Conservation (phyloP, 345 rosid genomes). For the Hibiscus trionum region DNA sequence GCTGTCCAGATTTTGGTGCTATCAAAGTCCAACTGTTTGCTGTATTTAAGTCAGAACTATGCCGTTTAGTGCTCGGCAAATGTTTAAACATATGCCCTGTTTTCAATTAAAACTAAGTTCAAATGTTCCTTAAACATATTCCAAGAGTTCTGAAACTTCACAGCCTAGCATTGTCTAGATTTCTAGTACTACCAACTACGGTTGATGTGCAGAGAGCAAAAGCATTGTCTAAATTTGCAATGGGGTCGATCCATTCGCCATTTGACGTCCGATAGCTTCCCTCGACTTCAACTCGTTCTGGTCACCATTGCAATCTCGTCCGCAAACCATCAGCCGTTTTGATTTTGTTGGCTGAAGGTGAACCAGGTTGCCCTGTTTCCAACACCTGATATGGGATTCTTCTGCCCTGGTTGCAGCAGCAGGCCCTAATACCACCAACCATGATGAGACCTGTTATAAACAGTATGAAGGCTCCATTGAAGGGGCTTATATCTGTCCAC, state of each 20-base stretch:
- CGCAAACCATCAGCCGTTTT: conserved; percentile 54
- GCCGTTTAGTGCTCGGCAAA: no score
- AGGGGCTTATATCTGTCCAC: conserved; percentile 29
- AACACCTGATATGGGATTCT: conserved; percentile 51
- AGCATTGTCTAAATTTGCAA: neutral
- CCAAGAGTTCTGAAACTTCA: no score
- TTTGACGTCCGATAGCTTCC: no score
- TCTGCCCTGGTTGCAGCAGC: conserved; percentile 34
- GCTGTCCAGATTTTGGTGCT: no score
- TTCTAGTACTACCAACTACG: no score
- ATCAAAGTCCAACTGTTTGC: no score
- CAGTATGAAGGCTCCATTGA: conserved; percentile 53
- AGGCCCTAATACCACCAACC: conserved; percentile 35
- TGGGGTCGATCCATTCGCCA: conserved; percentile 38
- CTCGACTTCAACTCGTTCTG: conserved; percentile 13
- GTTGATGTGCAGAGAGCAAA: no score
- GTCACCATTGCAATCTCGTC: conserved; percentile 57
- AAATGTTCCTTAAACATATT: no score
- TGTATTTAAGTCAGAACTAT: no score
- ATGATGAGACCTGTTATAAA: conserved; percentile 28
- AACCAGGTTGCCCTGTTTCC: conserved; percentile 45
- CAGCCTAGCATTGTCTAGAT: no score
- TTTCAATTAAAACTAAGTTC: no score
- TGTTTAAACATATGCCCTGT: no score
- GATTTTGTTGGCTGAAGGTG: conserved; percentile 18